A percentile compares a stretch with the other conserved stretches of the same genome.
phyloP scores from a whole-genome alignment of 2,329 filamentous ascomycete species.

The Fusarium tjaetaba region DNA sequence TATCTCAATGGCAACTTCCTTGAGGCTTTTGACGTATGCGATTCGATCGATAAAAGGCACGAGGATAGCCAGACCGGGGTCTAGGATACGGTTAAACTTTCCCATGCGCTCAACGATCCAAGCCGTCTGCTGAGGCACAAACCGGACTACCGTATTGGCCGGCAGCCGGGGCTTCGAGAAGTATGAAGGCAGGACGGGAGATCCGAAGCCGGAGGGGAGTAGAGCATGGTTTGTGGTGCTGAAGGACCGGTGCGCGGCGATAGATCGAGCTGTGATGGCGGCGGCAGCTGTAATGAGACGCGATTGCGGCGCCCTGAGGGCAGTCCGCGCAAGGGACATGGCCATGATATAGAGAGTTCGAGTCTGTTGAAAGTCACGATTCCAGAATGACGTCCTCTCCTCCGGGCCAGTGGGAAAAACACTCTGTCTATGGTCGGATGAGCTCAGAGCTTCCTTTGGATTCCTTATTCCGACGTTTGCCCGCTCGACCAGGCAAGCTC shows the following conservation, averaged over 20 bases:
- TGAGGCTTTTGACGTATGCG: conserved; percentile 96
- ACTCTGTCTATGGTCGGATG: conserved; percentile 2
- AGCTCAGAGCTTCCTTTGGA: conserved; percentile 24
- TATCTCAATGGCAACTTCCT: conserved; percentile 96
- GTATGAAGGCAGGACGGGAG: conserved; percentile 70
- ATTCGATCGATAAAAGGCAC: conserved; percentile 94
- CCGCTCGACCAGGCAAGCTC: conserved; percentile 20
- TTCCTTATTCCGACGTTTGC: conserved; percentile 24
- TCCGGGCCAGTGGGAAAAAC: conserved; percentile 37
- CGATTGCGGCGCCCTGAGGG: conserved; percentile 41
- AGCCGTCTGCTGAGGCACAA: conserved; percentile 99
- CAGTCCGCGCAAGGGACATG: conserved; percentile 45
- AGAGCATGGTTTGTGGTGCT: conserved; percentile 47
- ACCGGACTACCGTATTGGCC: conserved; percentile 93
- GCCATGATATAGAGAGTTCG: conserved; percentile 41
- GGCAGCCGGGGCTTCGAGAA: conserved; percentile 81
- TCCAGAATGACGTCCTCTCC: conserved; percentile 37
- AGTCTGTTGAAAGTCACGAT: conserved; percentile 29
- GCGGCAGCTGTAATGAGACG: conserved; percentile 35
- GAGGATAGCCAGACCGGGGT: conserved; percentile 89
- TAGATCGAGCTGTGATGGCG: conserved; percentile 24
- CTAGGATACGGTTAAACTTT: conserved; percentile 91
- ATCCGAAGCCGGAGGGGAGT: conserved; percentile 48
- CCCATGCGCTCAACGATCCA: conserved; percentile 99
- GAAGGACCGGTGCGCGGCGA: conserved; percentile 43